Percentiles rank a stretch among this genome's conserved stretches.
phyloP scores from a whole-genome alignment of 306 rosid genomes.

The Medicago ruthenica region DNA sequence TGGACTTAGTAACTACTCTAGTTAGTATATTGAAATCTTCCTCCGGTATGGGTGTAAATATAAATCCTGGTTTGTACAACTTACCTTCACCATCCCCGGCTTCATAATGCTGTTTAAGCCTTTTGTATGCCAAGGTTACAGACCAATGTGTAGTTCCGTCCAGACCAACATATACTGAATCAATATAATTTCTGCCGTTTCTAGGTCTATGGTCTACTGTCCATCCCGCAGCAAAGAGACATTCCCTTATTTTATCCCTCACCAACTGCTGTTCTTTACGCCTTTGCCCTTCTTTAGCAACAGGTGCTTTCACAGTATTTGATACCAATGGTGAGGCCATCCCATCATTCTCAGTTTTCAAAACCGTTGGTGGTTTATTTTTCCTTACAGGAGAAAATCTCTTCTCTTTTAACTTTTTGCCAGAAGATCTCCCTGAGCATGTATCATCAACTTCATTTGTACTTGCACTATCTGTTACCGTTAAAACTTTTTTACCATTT shows the following conservation, averaged over 20 bases:
- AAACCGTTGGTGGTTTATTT: constrained; percentile 33
- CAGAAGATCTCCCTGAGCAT: constrained; percentile 39
- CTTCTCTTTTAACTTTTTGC: constrained; percentile 36
- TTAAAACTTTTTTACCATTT: constrained; percentile 36
- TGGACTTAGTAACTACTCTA: constrained; percentile 51
- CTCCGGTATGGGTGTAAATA: constrained; percentile 72
- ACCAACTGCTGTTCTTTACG: constrained; percentile 54
- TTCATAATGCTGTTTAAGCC: constrained; percentile 69
- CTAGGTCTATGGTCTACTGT: constrained; percentile 80
- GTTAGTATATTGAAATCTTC: constrained; percentile 62
- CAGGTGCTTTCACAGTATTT: constrained; percentile 19
- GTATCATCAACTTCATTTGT: constrained; percentile 40
- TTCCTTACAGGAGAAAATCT: constrained; percentile 44
- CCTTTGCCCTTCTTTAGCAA: constrained; percentile 24
- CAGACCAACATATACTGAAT: constrained; percentile 86
- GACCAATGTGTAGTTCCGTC: constrained; percentile 92
- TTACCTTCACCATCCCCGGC: constrained; percentile 63
- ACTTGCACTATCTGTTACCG: constrained; percentile 39
- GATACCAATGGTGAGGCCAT: constrained; percentile 31
- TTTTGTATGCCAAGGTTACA: constrained; percentile 82
- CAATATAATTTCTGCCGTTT: constrained; percentile 57
- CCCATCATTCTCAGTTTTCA: constrained; percentile 46
- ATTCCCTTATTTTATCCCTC: constrained; percentile 69
- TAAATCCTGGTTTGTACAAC: constrained; percentile 63
- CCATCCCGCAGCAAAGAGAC: constrained; percentile 86